Conservation (phyloP, 2,329 filamentous ascomycete species). For the Sporothrix inflata region DNA sequence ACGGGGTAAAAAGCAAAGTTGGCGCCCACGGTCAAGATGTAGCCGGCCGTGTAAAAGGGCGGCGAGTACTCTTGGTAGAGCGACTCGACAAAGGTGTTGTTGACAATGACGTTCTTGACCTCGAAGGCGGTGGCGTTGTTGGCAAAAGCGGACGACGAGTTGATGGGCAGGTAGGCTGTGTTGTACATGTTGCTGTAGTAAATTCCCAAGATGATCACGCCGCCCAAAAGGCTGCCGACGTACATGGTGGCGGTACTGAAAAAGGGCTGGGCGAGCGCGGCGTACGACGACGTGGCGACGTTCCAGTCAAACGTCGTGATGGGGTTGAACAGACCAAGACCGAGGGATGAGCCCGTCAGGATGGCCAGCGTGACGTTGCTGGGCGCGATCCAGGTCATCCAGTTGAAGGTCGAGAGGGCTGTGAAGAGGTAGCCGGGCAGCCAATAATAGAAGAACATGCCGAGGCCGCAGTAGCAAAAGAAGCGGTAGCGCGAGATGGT, state of each 20-base stretch:
- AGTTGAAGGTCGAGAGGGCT: conserved; percentile 50
- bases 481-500: conserved; percentile 49
- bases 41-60: conserved; percentile 50
- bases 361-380: conserved; percentile 49
- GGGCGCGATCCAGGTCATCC: conserved; percentile 56
- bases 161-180: conserved; percentile 53
- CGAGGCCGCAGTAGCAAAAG: conserved; percentile 45
- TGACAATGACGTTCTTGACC: conserved; percentile 44
- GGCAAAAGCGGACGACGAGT: conserved; percentile 51
- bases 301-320: conserved; percentile 58
- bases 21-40: conserved; percentile 47
- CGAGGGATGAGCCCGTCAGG: conserved; percentile 46
- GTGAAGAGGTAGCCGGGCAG: conserved; percentile 52
- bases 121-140: conserved; percentile 49
- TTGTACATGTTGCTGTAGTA: conserved; percentile 49
- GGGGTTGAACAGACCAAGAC: conserved; percentile 52
- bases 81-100: conserved; percentile 45
- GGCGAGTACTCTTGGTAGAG: conserved; percentile 48
- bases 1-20: conserved; percentile 52
- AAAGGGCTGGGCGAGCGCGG: conserved; percentile 46
- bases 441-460: conserved; percentile 54
- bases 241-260: conserved; percentile 46
- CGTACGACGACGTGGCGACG: conserved; percentile 46
- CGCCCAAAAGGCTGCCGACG: conserved; percentile 43
- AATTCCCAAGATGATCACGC: conserved; percentile 46